Base-by-base conservation (phyloP, 2,329 filamentous ascomycete species). In the Colletotrichum cereale region DNA sequence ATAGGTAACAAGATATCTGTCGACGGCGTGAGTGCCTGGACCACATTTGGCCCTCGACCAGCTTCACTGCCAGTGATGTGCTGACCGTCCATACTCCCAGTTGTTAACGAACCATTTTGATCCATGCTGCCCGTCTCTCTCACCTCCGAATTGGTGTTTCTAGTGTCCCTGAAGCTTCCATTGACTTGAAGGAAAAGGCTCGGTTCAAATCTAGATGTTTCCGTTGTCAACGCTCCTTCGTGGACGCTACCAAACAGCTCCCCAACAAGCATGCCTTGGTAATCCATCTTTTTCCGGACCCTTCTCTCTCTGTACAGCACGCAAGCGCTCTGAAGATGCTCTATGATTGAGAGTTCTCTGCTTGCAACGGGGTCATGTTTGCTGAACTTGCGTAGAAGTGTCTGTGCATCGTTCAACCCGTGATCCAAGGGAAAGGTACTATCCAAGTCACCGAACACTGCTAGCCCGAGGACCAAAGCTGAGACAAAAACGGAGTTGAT, bases 401-500 rank as follows among this genome's bases (percentile, higher is more conserved):
- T 71, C 12, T 76, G 71, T 0, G 78, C 76, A 0, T 72, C 58
- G 0, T 73, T 67, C 0, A 81, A 71, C 2, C 76, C 78, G 50
- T 76, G 77, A 31, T 76, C 74, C 0, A 81, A 71, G 0, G 79
- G 79, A 7, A 81, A 81, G 0, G 76, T 74, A 24, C 72, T 73
- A 44, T 85, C 83, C 2, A 86, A 80, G 65, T 86, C 83, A 0
- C 82, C 83, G 61, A 86, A 85, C 31, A 81, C 79, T 0, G 84
- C 83, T 0, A 84, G 79, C 0, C 84, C 84, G 0, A 86, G 77
- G 0, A 85, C 83, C 0, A 86, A 75, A 0, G 82, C 82, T 0
- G 84, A 83, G 7, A 84, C 81, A 70, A 86, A 86, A 4, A 83
- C 79, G 2, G 82, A 83, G 60, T 85, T 86, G 5, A 85, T 82